Conservation (phyloP, 805 yeast species). For the Cephaloascus albidus region DNA sequence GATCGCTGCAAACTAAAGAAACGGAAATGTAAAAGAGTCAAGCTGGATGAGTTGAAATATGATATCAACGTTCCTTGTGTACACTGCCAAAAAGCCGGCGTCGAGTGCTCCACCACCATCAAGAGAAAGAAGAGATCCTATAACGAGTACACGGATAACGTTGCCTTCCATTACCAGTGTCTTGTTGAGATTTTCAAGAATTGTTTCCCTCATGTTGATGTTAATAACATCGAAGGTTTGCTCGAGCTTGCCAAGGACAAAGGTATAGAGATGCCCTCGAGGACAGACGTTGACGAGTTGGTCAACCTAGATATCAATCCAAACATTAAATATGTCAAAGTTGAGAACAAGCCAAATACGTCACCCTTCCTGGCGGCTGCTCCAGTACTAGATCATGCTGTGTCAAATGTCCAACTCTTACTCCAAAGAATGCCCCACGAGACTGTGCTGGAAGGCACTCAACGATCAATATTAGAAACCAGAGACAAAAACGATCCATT, state of each 20-base stretch:
- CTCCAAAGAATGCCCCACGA: neutral
- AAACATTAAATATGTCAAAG: neutral
- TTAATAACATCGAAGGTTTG: slow-evolving; percentile 30
- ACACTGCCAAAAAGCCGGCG: slow-evolving; percentile 25
- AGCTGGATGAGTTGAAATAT: slow-evolving; percentile 14
- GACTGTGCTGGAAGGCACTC: no score
- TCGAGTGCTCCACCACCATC: slow-evolving; percentile 29
- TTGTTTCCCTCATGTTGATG: slow-evolving; percentile 33
- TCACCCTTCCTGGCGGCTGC: slow-evolving; percentile 12
- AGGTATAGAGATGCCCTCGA: slow-evolving; percentile 23
- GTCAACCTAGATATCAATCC: neutral
- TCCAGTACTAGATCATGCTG: slow-evolving; percentile 8
- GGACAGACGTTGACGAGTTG: neutral
- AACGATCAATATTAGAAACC: neutral
- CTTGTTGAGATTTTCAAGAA: slow-evolving; percentile 26
- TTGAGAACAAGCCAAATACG: neutral
- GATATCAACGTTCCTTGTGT: slow-evolving; percentile 29
- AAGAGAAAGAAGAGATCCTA: slow-evolving; percentile 30
- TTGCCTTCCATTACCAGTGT: slow-evolving; percentile 33
- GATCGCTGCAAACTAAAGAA: slow-evolving; percentile 36
- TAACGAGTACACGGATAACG: slow-evolving; percentile 28
- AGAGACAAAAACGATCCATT: neutral
- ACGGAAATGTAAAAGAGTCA: slow-evolving; percentile 29
- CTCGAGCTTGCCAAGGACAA: slow-evolving; percentile 25
- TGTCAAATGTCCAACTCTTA: neutral